Base-by-base conservation (phyloP, 106 monocot species). In the Dactylorhiza incarnata region DNA sequence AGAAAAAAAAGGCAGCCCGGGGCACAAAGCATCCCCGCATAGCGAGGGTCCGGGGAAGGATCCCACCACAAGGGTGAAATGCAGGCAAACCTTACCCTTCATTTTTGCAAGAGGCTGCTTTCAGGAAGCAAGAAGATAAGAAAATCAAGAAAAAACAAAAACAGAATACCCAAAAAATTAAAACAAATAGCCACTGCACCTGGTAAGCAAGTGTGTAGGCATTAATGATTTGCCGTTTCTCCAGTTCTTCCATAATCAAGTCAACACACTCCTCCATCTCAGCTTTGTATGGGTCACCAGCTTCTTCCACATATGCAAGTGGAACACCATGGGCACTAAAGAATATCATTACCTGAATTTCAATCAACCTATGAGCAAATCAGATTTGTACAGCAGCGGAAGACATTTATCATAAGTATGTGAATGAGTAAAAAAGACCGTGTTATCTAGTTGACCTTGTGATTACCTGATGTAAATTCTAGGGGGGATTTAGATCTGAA, bases 321-420 rank as follows among this genome's bases (percentile, higher is more conserved):
- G 97, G 97, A 16, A 99, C 97, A 59, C 97, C 97, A 86, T 99
- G 97, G 54, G 94, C 97, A 82, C 97, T 99, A 68, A 94, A 99
- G 79, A 97, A 97, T 78, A 97, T 85, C 91, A 85, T 94, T 9
- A 89, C 97, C 97, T 97, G 25, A 71, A 20, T 74, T 9, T 46
- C 53, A 43, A 48, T 9, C 48, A 43, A 24, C 66, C 66, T 12
- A 12, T 29, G 29, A 66, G 66, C 26, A 66, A 66, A 66, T 69
- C 45, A 69, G 45, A 45, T 69, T 46, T 24, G 17, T 45, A 15
- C 44, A 43, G 44, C 68, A 68, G 29, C 62, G 6, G 11, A 23
- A 62, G 20, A 24, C 10, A 24, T 24, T 24, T 62, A 9, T 25
- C 22, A 26, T 22, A 65, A 65, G 65, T 26, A 62, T 26, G 26